Percentiles rank a stretch among this genome's conserved stretches.
Conservation (phyloP, 2,329 filamentous ascomycete species). For the Lasiodiplodia citricola region DNA sequence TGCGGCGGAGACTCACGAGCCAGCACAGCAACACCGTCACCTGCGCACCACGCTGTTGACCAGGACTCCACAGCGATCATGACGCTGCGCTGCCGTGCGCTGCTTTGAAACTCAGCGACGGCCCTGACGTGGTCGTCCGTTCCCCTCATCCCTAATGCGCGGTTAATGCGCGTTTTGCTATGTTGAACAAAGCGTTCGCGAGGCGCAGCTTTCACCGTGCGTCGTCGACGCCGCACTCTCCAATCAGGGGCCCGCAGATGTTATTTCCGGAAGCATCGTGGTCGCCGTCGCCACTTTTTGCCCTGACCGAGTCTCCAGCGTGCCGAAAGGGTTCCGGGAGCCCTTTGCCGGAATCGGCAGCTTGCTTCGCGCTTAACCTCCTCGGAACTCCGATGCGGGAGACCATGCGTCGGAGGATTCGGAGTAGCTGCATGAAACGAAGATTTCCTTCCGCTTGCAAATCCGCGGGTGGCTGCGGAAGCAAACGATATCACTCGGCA, state of each 20-base stretch:
- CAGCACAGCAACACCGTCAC: constrained; percentile 12
- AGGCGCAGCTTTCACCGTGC: constrained; percentile 7
- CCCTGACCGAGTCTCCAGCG: background rate
- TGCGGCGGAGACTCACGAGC: constrained; percentile 11
- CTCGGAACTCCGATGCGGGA: background rate
- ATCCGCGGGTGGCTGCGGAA: background rate
- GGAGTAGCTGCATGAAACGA: background rate
- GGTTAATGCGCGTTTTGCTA: background rate
- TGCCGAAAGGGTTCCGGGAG: background rate
- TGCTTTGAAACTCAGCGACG: constrained; percentile 13
- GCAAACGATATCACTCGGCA: background rate
- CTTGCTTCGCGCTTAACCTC: background rate
- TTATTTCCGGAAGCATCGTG: background rate
- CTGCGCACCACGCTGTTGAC: background rate
- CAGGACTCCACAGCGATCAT: background rate
- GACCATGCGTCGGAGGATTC: background rate
- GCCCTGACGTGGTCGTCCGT: constrained; percentile 3
- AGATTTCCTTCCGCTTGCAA: background rate
- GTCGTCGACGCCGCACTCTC: background rate
- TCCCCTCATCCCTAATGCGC: background rate
- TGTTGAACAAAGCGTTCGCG: background rate
- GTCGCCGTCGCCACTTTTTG: background rate
- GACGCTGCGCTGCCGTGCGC: background rate
- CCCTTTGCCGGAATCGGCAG: constrained; percentile 3
- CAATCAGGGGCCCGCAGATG: background rate